These are phyloP conservation scores for Paramecium pentaurelia DNA, from an alignment of 73 alveolate species.

Conservation along the genomic window DNA sequence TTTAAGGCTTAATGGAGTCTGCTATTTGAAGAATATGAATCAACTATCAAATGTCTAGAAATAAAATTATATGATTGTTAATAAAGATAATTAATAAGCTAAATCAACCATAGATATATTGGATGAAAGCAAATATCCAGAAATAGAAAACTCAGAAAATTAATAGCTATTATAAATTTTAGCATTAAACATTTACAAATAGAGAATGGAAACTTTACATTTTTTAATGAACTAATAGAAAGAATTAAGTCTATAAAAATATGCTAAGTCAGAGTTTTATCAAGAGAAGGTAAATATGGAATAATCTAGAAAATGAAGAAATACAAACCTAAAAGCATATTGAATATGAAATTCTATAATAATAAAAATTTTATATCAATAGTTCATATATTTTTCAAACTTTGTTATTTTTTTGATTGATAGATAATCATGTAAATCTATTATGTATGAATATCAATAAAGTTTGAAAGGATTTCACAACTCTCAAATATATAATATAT, in stretches of 20 bases:
- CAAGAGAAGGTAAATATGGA: not conserved
- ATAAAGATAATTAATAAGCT: not conserved
- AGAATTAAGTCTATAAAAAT: not conserved
- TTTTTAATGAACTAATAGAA: not conserved
- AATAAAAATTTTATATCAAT: not conserved
- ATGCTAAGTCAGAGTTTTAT: not conserved
- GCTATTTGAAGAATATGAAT: not conserved
- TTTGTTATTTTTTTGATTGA: not conserved
- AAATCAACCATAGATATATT: not conserved
- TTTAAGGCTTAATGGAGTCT: not conserved
- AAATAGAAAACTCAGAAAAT: not conserved
- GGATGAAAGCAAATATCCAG: not conserved
- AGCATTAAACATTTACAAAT: not conserved
- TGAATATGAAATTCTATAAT: not conserved
- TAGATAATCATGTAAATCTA: too few species aligned
- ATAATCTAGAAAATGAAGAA: not conserved
- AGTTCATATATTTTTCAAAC: not conserved
- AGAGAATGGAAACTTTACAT: not conserved
- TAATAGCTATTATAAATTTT: not conserved
- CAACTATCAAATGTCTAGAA: not conserved
- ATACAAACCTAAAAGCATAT: not conserved
- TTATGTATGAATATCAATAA: not conserved
- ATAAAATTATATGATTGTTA: not conserved
- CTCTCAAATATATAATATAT: not conserved
- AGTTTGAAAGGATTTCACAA: not conserved